phyloP scores from a whole-genome alignment of 208 protist species.

The Phytomonas francai region DNA sequence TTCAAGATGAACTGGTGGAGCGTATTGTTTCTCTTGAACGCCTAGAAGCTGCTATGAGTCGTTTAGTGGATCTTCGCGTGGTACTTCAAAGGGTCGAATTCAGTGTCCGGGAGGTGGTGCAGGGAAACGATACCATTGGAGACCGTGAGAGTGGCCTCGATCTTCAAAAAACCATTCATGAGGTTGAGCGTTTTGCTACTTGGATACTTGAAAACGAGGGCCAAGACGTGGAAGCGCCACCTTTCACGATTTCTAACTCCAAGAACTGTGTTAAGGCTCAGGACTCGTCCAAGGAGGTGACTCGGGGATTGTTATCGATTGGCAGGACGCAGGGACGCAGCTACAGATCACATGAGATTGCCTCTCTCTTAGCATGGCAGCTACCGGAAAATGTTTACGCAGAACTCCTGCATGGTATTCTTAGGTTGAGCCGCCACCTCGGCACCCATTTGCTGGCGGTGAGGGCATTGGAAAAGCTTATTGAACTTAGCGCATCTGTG shows the following conservation, averaged over 20 bases:
- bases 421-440: slow-evolving; percentile 23
- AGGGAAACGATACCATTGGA: slow-evolving; percentile 17
- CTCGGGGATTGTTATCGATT: neutral
- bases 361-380: slow-evolving; percentile 16
- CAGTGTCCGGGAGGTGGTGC: slow-evolving; percentile 10
- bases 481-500: slow-evolving; percentile 17
- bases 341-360: neutral
- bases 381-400: slow-evolving; percentile 33
- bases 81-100: slow-evolving; percentile 15
- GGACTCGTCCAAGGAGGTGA: neutral
- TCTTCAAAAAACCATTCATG: slow-evolving; percentile 17
- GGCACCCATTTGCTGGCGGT: slow-evolving; percentile 32
- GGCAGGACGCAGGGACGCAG: neutral
- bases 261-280: neutral
- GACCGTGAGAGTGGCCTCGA: slow-evolving; percentile 21
- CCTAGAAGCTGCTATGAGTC: slow-evolving; percentile 14
- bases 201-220: neutral
- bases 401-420: slow-evolving; percentile 31
- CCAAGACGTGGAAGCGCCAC: neutral
- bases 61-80: slow-evolving; percentile 14
- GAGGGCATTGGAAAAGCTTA: slow-evolving; percentile 40
- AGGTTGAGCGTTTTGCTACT: slow-evolving; percentile 23
- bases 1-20: neutral
- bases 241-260: neutral
- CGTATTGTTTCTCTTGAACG: neutral